These are phyloP conservation scores for Bretschneidera sinensis DNA, from an alignment of 345 rosid species.

Conservation along the genomic window DNA sequence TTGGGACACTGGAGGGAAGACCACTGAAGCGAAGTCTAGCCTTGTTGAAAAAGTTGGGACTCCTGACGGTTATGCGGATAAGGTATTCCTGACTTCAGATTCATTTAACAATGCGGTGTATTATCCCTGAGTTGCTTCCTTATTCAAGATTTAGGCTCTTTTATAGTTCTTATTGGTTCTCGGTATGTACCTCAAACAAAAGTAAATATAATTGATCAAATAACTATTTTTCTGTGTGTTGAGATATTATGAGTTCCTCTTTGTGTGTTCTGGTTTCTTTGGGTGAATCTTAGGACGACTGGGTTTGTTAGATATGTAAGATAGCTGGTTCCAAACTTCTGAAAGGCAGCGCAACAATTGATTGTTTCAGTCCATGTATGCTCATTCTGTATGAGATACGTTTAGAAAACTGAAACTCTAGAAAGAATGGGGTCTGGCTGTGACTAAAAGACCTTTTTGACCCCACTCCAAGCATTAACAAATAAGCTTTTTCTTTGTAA, in stretches of 20 bases:
- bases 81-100: conserved; percentile 23
- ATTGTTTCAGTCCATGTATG: background rate
- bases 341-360: background rate
- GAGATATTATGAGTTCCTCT: background rate
- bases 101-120: background rate
- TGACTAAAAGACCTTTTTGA: background rate
- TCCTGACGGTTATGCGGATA: conserved; percentile 23
- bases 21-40: conserved; percentile 19
- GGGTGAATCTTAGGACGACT: too few species aligned
- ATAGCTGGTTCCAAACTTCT: background rate
- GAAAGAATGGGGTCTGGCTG: background rate
- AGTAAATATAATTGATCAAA: too few species aligned
- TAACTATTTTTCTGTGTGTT: background rate
- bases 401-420: background rate
- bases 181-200: too few species aligned
- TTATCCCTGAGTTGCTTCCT: too few species aligned
- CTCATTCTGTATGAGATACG: background rate
- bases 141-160: background rate
- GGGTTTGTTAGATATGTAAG: background rate
- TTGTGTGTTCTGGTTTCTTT: too few species aligned
- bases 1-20: conserved; percentile 22
- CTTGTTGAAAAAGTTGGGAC: conserved; percentile 20
- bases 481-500: too few species aligned
- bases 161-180: too few species aligned
- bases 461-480: too few species aligned